Conservation (phyloP, 345 rosid species). For the Ailanthus altissimus region DNA sequence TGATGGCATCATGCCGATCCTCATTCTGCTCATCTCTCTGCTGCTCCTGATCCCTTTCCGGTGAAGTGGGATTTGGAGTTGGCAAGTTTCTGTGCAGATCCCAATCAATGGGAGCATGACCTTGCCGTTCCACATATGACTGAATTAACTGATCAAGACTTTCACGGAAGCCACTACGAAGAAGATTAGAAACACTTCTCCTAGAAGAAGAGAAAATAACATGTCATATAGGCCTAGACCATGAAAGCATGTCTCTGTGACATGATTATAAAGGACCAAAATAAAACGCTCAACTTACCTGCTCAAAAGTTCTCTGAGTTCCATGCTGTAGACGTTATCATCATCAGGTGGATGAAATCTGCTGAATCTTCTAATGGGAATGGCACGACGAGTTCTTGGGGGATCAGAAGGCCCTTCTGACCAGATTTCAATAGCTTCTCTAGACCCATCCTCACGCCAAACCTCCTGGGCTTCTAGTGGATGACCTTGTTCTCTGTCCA, state of each 20-base stretch:
- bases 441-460: conserved; percentile 63
- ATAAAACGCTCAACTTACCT: conserved; percentile 50
- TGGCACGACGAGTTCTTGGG: conserved; percentile 60
- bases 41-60: conserved; percentile 63
- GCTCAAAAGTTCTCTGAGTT: conserved; percentile 94
- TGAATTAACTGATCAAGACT: conserved; percentile 95
- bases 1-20: conserved; percentile 45
- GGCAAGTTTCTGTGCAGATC: conserved; percentile 82
- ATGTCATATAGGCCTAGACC: conserved; percentile 16
- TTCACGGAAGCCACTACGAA: conserved; percentile 98
- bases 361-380: conserved; percentile 71
- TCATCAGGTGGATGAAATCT: conserved; percentile 96
- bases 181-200: conserved; percentile 97
- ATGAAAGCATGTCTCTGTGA: neutral
- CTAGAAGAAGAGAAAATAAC: conserved; percentile 40
- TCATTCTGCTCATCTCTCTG: conserved; percentile 63
- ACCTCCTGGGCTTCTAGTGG: conserved; percentile 48
- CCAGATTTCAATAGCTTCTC: conserved; percentile 64
- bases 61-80: conserved; percentile 57
- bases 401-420: conserved; percentile 58
- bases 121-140: conserved; percentile 92
- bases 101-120: conserved; percentile 88
- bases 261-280: neutral
- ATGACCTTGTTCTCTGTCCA: conserved; percentile 42
- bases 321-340: conserved; percentile 93